A percentile compares a stretch with the other conserved stretches of the same genome.
phyloP scores from a whole-genome alignment of 106 monocot genomes.

The Dioscorea dumetorum region DNA sequence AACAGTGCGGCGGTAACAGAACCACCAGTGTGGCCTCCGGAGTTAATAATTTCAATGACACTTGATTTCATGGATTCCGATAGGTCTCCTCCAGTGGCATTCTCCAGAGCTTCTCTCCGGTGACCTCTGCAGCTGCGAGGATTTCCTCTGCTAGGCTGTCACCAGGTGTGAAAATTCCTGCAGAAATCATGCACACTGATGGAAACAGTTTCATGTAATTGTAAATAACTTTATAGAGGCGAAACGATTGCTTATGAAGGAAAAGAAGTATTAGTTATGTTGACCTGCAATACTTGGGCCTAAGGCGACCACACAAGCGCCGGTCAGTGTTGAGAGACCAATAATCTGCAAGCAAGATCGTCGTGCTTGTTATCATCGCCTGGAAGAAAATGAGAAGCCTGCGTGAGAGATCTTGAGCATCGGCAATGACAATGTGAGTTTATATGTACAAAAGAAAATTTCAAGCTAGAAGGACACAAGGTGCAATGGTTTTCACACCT shows the following conservation, averaged over 20 bases:
- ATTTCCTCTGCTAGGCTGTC: slow-evolving; percentile 84
- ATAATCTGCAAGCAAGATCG: slow-evolving; percentile 45
- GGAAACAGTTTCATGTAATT: too few species aligned
- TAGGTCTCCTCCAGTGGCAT: slow-evolving; percentile 95
- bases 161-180: slow-evolving; percentile 82
- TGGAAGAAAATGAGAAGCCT: too few species aligned
- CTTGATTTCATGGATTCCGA: slow-evolving; percentile 92
- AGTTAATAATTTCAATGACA: slow-evolving; percentile 89
- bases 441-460: too few species aligned
- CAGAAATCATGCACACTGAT: not conserved
- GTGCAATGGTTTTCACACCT: too few species aligned
- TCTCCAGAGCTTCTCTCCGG: slow-evolving; percentile 89
- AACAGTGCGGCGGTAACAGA: slow-evolving; percentile 89
- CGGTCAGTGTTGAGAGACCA: slow-evolving; percentile 91
- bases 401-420: too few species aligned
- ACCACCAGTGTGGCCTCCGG: slow-evolving; percentile 80
- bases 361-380: not conserved
- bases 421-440: too few species aligned
- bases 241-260: too few species aligned
- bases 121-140: slow-evolving; percentile 45
- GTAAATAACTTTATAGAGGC: too few species aligned
- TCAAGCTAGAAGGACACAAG: too few species aligned
- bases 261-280: not conserved
- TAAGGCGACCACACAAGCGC: slow-evolving; percentile 91
- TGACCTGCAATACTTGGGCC: slow-evolving; percentile 82